Percentiles rank a stretch among this genome's conserved stretches.
Conservation (phyloP, 495 filamentous ascomycete genomes). For the Lichina pygmaea region DNA sequence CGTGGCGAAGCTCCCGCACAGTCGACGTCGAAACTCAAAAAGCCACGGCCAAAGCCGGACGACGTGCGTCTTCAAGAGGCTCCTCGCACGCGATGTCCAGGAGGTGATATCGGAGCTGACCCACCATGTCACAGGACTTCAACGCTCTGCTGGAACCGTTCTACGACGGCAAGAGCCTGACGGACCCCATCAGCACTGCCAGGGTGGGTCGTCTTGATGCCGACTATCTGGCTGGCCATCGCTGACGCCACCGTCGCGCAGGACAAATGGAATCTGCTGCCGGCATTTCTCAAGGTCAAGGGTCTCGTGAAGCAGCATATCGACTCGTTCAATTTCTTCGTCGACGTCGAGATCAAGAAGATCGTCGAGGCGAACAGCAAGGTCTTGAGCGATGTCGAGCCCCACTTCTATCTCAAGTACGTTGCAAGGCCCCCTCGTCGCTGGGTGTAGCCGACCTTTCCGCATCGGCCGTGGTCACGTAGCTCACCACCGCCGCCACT, state of each 20-base stretch:
- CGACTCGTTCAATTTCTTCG: conserved; percentile 94
- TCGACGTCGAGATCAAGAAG: conserved; percentile 83
- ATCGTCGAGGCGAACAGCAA: conserved; percentile 72
- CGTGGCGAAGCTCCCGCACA: too few relatives aligned
- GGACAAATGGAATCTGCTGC: conserved; percentile 91
- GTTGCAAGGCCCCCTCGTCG: neutral
- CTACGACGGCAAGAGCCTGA: conserved; percentile 82
- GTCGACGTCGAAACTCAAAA: neutral
- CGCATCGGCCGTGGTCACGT: neutral
- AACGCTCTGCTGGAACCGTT: conserved; percentile 82
- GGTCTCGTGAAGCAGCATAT: conserved; percentile 92
- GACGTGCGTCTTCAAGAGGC: conserved; percentile 3
- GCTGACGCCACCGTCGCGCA: conserved; percentile 4
- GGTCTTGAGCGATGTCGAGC: conserved; percentile 70
- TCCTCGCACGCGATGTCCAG: neutral
- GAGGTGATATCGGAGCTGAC: neutral
- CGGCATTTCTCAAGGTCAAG: conserved; percentile 92
- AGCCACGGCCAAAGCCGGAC: conserved; percentile 3
- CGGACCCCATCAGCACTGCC: conserved; percentile 81
- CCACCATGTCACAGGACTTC: conserved; percentile 18
- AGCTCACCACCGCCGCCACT: neutral
- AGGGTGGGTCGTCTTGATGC: conserved; percentile 10
- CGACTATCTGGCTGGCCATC: neutral
- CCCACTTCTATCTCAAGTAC: conserved; percentile 56
- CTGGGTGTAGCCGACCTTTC: neutral